Evolutionary conservation across 1,284 basidiomycete species (phyloP).

Genomic region (Tilletia indica): DNA sequence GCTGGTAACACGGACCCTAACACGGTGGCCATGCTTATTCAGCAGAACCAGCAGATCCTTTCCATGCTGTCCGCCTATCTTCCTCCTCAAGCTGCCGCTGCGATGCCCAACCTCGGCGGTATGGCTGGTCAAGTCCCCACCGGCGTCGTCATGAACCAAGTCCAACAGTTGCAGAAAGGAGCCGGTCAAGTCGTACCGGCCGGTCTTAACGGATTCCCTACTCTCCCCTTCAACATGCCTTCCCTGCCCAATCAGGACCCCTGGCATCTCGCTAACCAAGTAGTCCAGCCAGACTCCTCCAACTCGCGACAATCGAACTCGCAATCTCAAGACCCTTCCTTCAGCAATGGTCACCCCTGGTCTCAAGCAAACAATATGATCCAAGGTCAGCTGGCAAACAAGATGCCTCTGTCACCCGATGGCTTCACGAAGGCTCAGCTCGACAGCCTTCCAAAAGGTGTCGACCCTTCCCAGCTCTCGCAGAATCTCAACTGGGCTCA

Average conservation of each 20-base stretch:
- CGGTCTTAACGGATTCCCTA: background rate
- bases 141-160: background rate
- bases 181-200: background rate
- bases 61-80: slow-evolving; percentile 5
- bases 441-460: background rate
- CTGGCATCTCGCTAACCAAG: too few species aligned
- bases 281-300: too few species aligned
- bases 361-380: too few species aligned
- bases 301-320: too few species aligned
- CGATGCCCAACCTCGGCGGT: background rate
- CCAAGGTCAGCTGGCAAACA: too few species aligned
- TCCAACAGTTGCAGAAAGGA: background rate
- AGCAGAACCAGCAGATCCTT: slow-evolving; percentile 8
- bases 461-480: background rate
- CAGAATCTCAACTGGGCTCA: background rate
- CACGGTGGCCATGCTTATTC: background rate
- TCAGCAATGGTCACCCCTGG: too few species aligned
- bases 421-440: background rate
- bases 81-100: background rate
- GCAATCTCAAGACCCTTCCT: too few species aligned
- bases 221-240: slow-evolving; percentile 5
- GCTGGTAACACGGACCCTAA: background rate
- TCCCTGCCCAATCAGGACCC: background rate
- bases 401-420: too few species aligned
- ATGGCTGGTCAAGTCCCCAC: too few species aligned